phyloP scores from a whole-genome alignment of 148 eudicot species.

The Diospyros lotus region DNA sequence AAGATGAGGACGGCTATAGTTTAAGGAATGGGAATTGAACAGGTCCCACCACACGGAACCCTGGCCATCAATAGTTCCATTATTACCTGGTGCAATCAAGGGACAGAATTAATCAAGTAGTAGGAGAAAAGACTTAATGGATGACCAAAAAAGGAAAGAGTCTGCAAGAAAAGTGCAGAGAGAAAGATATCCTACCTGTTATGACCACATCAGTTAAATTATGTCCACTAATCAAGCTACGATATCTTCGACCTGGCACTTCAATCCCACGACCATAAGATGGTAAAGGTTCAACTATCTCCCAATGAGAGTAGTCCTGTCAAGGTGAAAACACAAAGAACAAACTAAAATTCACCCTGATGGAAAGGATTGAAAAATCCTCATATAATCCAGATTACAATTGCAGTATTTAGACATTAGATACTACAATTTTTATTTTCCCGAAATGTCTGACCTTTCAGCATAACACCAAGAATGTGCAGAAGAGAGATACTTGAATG shows the following conservation, averaged over 20 bases:
- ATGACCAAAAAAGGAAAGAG: background rate
- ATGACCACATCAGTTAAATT: slow-evolving; percentile 57
- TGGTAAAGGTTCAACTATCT: slow-evolving; percentile 56
- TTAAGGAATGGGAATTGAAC: slow-evolving; percentile 39
- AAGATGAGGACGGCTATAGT: slow-evolving; percentile 57
- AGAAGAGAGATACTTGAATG: background rate
- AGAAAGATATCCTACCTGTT: slow-evolving; percentile 42
- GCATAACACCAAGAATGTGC: background rate
- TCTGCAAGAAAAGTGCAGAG: background rate
- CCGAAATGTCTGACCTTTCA: background rate
- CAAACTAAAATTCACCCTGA: slow-evolving; percentile 1
- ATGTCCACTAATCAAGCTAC: slow-evolving; percentile 59
- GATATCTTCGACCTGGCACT: slow-evolving; percentile 52
- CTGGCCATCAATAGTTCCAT: slow-evolving; percentile 72
- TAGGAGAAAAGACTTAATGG: background rate
- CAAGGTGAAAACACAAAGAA: background rate
- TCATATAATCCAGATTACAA: background rate
- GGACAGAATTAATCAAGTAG: background rate
- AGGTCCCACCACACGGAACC: slow-evolving; percentile 73
- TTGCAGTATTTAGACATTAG: background rate
- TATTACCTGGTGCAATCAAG: slow-evolving; percentile 38
- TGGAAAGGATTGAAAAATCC: background rate
- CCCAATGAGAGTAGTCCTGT: slow-evolving; percentile 53
- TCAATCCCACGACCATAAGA: slow-evolving; percentile 69
- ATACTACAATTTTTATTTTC: background rate